Percentiles rank a stretch among this genome's conserved stretches.
Evolutionary conservation across 208 protist genomes (phyloP).

Genomic region (Tetramitus jugosus): DNA sequence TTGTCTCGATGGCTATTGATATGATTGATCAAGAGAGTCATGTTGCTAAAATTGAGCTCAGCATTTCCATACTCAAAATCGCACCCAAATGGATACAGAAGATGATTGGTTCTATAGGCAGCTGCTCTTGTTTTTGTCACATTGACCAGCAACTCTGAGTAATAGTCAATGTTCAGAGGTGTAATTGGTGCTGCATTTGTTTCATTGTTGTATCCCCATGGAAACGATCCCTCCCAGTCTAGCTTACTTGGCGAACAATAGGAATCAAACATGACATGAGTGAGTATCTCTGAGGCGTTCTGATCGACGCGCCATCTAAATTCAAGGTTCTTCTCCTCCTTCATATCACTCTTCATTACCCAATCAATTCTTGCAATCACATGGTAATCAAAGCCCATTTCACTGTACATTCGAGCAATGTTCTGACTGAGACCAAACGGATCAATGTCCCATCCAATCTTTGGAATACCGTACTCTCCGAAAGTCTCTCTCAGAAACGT

Average conservation of each 20-base stretch:
- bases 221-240: constrained; percentile 29
- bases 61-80: background rate
- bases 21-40: constrained; percentile 5
- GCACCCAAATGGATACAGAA: background rate
- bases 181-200: background rate
- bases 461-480: too few relatives aligned
- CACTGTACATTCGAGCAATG: background rate
- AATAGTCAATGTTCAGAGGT: background rate
- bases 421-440: background rate
- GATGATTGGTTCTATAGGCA: background rate
- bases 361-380: background rate
- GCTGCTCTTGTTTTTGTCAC: background rate
- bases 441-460: background rate
- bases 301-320: background rate
- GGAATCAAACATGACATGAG: constrained; percentile 47
- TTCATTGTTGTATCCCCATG: too few relatives aligned
- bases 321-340: background rate
- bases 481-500: background rate
- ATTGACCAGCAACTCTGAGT: constrained; percentile 14
- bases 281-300: constrained; percentile 38
- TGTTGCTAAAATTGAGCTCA: background rate
- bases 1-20: background rate
- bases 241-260: constrained; percentile 38
- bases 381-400: background rate
- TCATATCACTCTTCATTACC: background rate